Evolutionary conservation across 2,329 filamentous ascomycete genomes (phyloP).

Genomic region (Botrytis medusae): DNA sequence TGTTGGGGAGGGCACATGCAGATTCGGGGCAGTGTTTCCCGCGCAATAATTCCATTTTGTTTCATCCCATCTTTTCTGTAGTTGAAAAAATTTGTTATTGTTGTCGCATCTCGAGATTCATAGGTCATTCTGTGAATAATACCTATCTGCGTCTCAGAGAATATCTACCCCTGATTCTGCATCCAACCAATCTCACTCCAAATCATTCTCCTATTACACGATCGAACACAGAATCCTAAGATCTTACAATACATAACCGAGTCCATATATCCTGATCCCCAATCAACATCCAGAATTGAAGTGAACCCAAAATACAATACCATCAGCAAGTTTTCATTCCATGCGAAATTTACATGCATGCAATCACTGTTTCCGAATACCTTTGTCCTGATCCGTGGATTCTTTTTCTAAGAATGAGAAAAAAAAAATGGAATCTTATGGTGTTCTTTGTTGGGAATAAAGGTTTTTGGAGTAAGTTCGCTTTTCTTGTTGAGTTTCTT

Average conservation of each 20-base stretch:
- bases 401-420: no score
- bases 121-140: no score
- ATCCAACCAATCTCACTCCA: no score
- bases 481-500: background rate
- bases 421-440: no score
- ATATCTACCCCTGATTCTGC: no score
- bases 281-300: background rate
- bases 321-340: background rate
- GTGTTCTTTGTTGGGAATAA: background rate
- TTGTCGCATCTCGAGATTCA: no score
- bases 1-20: no score
- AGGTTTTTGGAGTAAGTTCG: rapidly evolving
- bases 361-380: rapidly evolving
- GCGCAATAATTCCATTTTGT: rapidly evolving
- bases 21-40: background rate
- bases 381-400: background rate
- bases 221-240: no score
- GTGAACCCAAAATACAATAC: background rate
- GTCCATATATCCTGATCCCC: background rate
- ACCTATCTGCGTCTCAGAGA: no score
- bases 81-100: no score
- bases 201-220: no score
- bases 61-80: background rate
- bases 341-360: background rate
- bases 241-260: background rate